Conservation (phyloP, 2,329 filamentous ascomycete genomes). For the Blastomyces gilchristii region DNA sequence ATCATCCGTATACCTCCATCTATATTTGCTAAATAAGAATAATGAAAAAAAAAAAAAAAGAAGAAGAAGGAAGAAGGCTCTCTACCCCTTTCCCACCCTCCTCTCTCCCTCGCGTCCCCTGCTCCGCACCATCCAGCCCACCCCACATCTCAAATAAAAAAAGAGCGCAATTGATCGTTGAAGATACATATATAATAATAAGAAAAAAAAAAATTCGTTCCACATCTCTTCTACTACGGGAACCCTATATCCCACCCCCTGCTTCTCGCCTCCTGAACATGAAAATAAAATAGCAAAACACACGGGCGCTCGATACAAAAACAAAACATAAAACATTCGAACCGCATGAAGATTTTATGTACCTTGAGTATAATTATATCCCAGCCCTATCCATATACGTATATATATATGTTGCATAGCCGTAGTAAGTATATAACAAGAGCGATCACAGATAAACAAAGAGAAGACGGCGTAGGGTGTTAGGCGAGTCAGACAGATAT, state of each 20-base stretch:
- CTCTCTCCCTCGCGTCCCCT: background rate
- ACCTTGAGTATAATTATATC: background rate
- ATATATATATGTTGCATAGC: background rate
- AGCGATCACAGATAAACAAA: too few relatives aligned
- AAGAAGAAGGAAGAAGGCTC: background rate
- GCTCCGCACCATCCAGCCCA: background rate
- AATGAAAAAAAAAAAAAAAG: background rate
- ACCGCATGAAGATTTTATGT: background rate
- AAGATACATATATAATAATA: background rate
- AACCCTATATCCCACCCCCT: background rate
- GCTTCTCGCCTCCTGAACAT: background rate
- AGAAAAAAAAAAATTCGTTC: background rate
- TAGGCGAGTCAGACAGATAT: too few relatives aligned
- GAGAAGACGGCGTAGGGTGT: too few relatives aligned
- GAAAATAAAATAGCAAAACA: background rate
- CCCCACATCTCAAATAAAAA: background rate
- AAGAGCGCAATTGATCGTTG: background rate
- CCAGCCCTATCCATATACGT: background rate
- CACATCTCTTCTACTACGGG: background rate
- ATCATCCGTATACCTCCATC: background rate
- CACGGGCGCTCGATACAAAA: background rate
- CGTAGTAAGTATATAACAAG: too few relatives aligned
- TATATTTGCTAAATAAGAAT: background rate
- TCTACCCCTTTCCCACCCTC: background rate
- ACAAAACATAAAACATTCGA: too few relatives aligned